Conservation (phyloP, 1,139 yeast genomes). For the Kodamaea alishanica region DNA sequence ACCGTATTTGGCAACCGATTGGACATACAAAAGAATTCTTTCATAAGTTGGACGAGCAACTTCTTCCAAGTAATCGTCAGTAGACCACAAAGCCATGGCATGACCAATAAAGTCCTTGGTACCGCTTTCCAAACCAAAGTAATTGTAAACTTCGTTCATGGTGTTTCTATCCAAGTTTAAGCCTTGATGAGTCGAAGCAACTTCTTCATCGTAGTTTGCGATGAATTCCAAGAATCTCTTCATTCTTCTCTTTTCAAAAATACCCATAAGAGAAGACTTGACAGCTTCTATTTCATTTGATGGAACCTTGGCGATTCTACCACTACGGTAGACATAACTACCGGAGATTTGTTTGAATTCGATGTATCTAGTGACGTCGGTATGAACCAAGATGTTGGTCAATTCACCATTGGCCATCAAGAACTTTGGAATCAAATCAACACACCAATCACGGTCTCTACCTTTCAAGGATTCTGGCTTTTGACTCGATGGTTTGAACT, state of each 20-base stretch:
- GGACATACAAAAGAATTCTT: constrained; percentile 78
- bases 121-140: constrained; percentile 89
- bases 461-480: constrained; percentile 73
- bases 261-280: constrained; percentile 88
- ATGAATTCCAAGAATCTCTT: constrained; percentile 87
- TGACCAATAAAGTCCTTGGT: constrained; percentile 97
- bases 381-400: constrained; percentile 90
- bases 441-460: constrained; percentile 96
- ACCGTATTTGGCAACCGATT: constrained; percentile 91
- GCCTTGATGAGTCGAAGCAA: constrained; percentile 77
- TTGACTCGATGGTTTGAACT: constrained; percentile 67
- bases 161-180: constrained; percentile 82
- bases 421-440: constrained; percentile 94
- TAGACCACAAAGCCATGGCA: constrained; percentile 97
- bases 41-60: constrained; percentile 94
- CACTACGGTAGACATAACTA: constrained; percentile 87
- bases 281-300: constrained; percentile 89
- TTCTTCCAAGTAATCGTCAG: constrained; percentile 81
- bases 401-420: constrained; percentile 97
- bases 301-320: constrained; percentile 93
- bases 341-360: constrained; percentile 96
- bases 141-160: constrained; percentile 86
- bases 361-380: constrained; percentile 92
- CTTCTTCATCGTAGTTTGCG: constrained; percentile 77
- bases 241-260: constrained; percentile 95